Evolutionary conservation across 768 basidiomycete species (phyloP).

Genomic region (Coprinopsis cinerea): DNA sequence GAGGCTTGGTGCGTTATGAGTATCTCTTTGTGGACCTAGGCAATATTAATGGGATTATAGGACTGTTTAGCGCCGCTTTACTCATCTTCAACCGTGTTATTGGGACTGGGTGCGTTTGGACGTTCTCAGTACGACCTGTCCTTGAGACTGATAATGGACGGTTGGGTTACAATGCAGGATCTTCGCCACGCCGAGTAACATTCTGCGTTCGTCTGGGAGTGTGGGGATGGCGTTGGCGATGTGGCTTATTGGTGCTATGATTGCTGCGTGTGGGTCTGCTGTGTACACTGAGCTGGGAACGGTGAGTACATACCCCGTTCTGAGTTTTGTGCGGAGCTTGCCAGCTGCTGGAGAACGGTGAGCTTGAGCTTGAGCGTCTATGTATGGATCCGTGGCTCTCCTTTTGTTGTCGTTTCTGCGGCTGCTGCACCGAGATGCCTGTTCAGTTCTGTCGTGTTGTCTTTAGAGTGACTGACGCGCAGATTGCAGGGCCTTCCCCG

Average conservation of each 20-base stretch:
- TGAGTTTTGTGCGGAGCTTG: neutral
- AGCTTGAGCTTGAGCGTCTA: too few relatives aligned
- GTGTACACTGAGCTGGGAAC: slow-evolving; percentile 77
- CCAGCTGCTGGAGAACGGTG: too few relatives aligned
- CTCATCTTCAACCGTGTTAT: slow-evolving; percentile 76
- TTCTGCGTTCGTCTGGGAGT: slow-evolving; percentile 62
- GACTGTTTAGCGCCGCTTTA: slow-evolving; percentile 49
- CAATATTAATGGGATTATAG: slow-evolving; percentile 18
- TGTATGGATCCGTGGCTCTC: neutral
- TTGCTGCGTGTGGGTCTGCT: slow-evolving; percentile 60
- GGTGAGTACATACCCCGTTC: slow-evolving; percentile 28
- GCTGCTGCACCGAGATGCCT: too few relatives aligned
- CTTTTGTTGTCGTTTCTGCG: too few relatives aligned
- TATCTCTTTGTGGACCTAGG: neutral
- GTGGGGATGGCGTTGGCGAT: slow-evolving; percentile 62
- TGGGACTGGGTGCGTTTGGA: slow-evolving; percentile 52
- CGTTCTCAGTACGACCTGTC: neutral
- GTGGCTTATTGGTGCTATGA: slow-evolving; percentile 64
- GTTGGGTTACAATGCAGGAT: slow-evolving; percentile 35
- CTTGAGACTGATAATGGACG: neutral
- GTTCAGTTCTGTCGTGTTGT: neutral
- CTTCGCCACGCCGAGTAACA: slow-evolving; percentile 65
- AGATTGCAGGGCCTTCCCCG: slow-evolving; percentile 52
- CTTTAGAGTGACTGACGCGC: neutral
- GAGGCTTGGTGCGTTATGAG: neutral